These are phyloP conservation scores for Colletotrichum magnum DNA, from an alignment of 2,329 filamentous ascomycete species.

Conservation along the genomic window DNA sequence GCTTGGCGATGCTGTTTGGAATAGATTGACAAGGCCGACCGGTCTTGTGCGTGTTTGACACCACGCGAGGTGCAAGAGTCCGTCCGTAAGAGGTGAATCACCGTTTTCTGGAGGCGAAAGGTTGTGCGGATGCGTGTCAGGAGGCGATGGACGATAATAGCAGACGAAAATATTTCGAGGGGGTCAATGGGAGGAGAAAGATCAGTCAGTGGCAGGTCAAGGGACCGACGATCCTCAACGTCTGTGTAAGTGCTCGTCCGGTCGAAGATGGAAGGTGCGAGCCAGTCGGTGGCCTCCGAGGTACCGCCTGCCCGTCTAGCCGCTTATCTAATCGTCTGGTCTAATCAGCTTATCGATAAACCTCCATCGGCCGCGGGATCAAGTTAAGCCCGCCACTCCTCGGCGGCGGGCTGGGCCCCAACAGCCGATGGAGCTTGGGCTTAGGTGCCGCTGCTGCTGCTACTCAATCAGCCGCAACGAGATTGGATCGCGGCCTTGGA, in stretches of 20 bases:
- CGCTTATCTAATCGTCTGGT: conserved; percentile 22
- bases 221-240: neutral
- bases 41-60: conserved; percentile 21
- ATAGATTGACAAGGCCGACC: conserved; percentile 9
- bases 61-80: conserved; percentile 3
- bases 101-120: neutral
- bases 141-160: neutral
- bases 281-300: neutral
- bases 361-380: conserved; percentile 7
- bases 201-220: too few species aligned
- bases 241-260: conserved; percentile 18
- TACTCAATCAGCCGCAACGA: neutral
- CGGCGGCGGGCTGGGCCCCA: neutral
- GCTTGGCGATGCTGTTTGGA: conserved; percentile 7
- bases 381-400: conserved; percentile 15
- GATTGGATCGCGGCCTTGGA: conserved; percentile 4
- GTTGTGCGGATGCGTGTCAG: conserved; percentile 1
- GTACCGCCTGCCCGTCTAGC: neutral
- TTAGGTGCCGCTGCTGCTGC: neutral
- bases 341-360: conserved; percentile 15
- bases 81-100: conserved; percentile 4
- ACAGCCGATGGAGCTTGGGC: neutral
- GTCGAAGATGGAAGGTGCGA: conserved; percentile 13
- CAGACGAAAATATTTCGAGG: neutral
- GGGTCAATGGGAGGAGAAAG: too few species aligned